Base-by-base conservation (phyloP, 2,329 filamentous ascomycete species). In the Sclerotinia glacialis region DNA sequence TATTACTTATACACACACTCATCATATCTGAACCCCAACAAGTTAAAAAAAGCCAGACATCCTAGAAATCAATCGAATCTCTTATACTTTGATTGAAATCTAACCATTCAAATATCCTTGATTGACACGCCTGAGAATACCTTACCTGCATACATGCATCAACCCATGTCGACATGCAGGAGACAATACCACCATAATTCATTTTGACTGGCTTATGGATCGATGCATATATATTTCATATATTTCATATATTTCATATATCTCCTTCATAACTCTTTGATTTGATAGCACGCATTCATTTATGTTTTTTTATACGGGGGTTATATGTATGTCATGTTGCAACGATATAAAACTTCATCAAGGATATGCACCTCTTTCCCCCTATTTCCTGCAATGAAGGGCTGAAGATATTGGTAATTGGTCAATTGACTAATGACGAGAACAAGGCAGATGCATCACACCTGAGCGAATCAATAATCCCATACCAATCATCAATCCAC, bases 61-160 rank as follows among this genome's bases (percentile, higher is more conserved):
- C 53, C 53, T 55, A 5, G 53, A 55, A 40, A 55, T 40, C 12
- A 5, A 40, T 55, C 53, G 53, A 55, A 55, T 37, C 53, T 56
- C 31, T 42, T 18, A 42, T 55, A 42, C 34, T 55, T 55, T 44
- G 6, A 63, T 53, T 40, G 49, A 53, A 53, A 52, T 54, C 26
- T 31, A 54, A 55, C 60, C 60, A 54, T 64, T 64, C 23, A 34
- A 11, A 64, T 28, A 64, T 55, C 61, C 34, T n/a, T 44, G 37
- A 52, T 46, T 7, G 37, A 23, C 26, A 64, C 46, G 34, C 40
- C 16, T 60, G 56, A 60, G 26, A 34, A 60, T 60, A 47, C 44
- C 42, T 59, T 60, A 47, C 44, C 42, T 59, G 42, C 55, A 59
- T 46, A 34, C 60, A 64, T 55, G 60, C 60, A 64, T 64, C 12